phyloP scores from a whole-genome alignment of 73 alveolate genomes.

The Blepharisma stoltei region DNA sequence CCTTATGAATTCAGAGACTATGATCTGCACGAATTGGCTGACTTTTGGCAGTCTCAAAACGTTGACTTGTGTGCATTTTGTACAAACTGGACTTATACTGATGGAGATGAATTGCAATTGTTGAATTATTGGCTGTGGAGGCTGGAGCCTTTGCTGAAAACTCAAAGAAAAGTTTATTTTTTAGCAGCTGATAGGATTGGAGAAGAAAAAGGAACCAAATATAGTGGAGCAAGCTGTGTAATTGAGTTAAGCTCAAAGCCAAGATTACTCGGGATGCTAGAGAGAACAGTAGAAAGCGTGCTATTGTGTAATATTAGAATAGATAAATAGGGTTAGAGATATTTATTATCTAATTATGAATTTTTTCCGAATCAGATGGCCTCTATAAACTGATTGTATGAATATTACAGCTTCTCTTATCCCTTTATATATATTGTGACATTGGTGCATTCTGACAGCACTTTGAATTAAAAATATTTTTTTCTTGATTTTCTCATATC shows the following conservation, averaged over 20 bases:
- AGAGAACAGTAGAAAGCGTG: background rate
- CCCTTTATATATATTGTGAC: background rate
- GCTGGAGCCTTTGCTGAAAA: slow-evolving; percentile 35
- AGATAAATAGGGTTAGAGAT: too few relatives aligned
- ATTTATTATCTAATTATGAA: too few relatives aligned
- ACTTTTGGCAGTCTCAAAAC: slow-evolving; percentile 32
- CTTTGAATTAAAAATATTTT: background rate
- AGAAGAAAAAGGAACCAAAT: slow-evolving; percentile 26
- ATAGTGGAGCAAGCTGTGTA: slow-evolving; percentile 31
- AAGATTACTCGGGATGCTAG: background rate
- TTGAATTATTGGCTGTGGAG: slow-evolving; percentile 53
- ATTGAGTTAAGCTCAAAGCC: background rate
- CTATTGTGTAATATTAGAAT: background rate
- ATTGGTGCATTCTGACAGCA: background rate
- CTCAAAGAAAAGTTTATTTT: slow-evolving; percentile 30
- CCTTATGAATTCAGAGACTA: slow-evolving; percentile 47
- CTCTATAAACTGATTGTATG: background rate
- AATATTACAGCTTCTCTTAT: background rate
- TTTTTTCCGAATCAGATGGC: background rate
- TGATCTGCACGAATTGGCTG: slow-evolving; percentile 44
- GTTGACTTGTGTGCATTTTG: slow-evolving; percentile 48
- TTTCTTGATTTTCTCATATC: background rate
- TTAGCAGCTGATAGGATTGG: slow-evolving; percentile 40
- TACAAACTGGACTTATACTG: slow-evolving; percentile 52
- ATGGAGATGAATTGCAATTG: background rate